Conservation (phyloP, 352 stramenopile genomes). For the Pythium brachiatum region DNA sequence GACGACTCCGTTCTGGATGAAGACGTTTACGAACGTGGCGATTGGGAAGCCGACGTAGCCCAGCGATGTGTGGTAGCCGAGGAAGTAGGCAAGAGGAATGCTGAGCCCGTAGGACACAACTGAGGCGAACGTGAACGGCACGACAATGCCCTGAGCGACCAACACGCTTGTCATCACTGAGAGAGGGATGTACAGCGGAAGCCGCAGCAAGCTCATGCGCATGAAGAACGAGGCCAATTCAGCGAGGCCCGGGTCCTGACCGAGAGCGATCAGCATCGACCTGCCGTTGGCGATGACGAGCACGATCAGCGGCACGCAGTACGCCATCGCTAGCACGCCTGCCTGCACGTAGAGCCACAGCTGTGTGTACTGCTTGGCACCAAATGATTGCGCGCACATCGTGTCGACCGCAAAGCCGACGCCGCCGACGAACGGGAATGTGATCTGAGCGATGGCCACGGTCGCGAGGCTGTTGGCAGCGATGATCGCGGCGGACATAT, state of each 20-base stretch:
- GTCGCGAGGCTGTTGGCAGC: neutral
- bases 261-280: neutral
- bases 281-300: neutral
- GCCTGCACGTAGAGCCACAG: slow-evolving; percentile 4
- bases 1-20: slow-evolving; percentile 30
- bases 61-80: slow-evolving; percentile 38
- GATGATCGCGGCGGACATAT: neutral
- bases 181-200: neutral
- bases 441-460: neutral
- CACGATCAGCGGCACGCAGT: slow-evolving; percentile 1
- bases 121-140: slow-evolving; percentile 32
- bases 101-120: slow-evolving; percentile 24
- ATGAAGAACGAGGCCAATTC: neutral
- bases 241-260: neutral
- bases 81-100: slow-evolving; percentile 27
- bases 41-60: slow-evolving; percentile 39
- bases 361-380: slow-evolving; percentile 2
- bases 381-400: slow-evolving; percentile 1
- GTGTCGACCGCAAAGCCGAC: neutral
- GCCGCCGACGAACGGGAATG: neutral
- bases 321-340: neutral
- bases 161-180: neutral
- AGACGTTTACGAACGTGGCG: slow-evolving; percentile 24
- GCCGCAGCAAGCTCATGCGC: neutral
- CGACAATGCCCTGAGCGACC: slow-evolving; percentile 32